Evolutionary conservation across 2,329 filamentous ascomycete genomes (phyloP), one percentile per base, ranked within the genome.

Genomic region (Colletotrichum kahawae): DNA sequence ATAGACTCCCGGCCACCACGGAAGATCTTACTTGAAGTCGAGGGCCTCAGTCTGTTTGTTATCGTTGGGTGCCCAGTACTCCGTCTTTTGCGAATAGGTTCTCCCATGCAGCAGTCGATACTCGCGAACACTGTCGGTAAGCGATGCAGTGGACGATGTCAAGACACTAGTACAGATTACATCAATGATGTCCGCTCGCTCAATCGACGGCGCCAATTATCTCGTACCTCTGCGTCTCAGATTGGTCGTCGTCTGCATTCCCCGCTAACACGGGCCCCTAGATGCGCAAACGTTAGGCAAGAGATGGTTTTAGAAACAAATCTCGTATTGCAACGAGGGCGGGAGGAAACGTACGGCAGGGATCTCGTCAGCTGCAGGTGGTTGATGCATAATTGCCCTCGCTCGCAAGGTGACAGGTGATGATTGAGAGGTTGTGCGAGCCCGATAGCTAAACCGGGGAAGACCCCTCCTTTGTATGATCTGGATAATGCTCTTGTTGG

Each of bases 11-110:
- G 33, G 33, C 16, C 5, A 21, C n/a, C 18, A 51, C 12, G 13
- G 13, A 14, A 16, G 14, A 14, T 16, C 71, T 43, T 7, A 82
- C 78, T 38, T 70, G 10, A 73, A 18, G 14, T 34, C 71, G 31
- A 71, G 64, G 29, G 68, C 69, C 14, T 75, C 73, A 21, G 63
- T 60, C 13, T 75, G 63, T 24, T 36, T 33, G 24, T 63, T 27
- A 31, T 75, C 73, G 12, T 71, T 71, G n/a, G 73, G 73, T 5
- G 56, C 48, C 63, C 69, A 75, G 64, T 75, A 75, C 43, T 71
- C 68, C 36, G 64, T 71, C 27, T 66, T 68, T 9, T 43, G 48
- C 27, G 59, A 57, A 33, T 62, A 74, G 9, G 67, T 70, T 12
- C 71, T 67, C 7, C 71, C 71, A 33, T 74, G 67, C n/a, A 70